Evolutionary conservation across 2,329 filamentous ascomycete genomes (phyloP).

Genomic region (Fusarium poae): DNA sequence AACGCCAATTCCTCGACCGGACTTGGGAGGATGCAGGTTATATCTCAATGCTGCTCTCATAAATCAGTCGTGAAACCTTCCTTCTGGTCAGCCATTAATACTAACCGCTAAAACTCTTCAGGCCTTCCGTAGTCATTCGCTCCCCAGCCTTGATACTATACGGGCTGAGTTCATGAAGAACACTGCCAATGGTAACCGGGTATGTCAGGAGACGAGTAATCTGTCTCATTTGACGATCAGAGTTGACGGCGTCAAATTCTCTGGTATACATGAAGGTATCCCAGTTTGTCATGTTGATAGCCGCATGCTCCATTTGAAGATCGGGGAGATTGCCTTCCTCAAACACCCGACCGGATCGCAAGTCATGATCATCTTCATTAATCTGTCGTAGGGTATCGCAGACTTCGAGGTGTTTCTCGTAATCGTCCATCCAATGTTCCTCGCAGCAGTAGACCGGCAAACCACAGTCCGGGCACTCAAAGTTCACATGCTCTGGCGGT

Average conservation of each 20-base stretch:
- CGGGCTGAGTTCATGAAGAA: conserved; percentile 93
- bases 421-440: conserved; percentile 96
- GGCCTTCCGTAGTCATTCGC: conserved; percentile 84
- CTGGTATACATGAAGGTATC: conserved; percentile 95
- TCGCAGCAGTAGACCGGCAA: conserved; percentile 94
- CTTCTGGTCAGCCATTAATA: conserved; percentile 36
- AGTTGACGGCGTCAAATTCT: conserved; percentile 90
- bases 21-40: conserved; percentile 87
- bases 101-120: conserved; percentile 93
- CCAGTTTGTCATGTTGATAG: conserved; percentile 99
- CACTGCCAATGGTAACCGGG: conserved; percentile 89
- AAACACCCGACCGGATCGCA: conserved; percentile 90
- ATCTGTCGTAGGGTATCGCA: conserved; percentile 93
- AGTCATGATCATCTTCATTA: conserved; percentile 97
- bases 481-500: conserved; percentile 85
- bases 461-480: conserved; percentile 96
- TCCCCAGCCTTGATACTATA: conserved; percentile 83
- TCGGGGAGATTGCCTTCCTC: conserved; percentile 94
- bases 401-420: conserved; percentile 90
- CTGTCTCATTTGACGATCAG: conserved; percentile 90
- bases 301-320: conserved; percentile 88
- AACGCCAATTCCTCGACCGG: conserved; percentile 79
- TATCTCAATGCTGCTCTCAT: conserved; percentile 81
- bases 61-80: conserved; percentile 5
- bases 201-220: conserved; percentile 95